These are phyloP conservation scores for Clavispora phyllophila DNA, from an alignment of 805 yeast genomes.

Conservation along the genomic window DNA sequence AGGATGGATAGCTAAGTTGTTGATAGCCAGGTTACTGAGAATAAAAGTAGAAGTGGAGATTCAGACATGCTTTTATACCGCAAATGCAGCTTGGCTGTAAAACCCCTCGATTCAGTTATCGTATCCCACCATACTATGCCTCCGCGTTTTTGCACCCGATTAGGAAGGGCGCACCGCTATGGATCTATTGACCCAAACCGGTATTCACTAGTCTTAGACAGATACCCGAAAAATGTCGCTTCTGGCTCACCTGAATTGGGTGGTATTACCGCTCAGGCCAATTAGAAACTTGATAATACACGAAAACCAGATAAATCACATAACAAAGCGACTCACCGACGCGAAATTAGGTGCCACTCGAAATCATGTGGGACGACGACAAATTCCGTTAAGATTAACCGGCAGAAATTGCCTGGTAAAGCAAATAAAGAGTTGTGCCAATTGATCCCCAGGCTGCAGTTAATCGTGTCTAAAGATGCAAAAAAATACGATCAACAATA, in stretches of 20 bases:
- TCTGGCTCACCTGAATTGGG: background rate
- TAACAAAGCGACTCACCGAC: no score
- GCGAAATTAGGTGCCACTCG: no score
- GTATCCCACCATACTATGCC: background rate
- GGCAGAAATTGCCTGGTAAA: no score
- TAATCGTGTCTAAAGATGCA: no score
- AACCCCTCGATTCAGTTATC: background rate
- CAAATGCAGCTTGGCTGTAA: background rate
- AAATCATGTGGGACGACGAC: no score
- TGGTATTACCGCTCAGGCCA: background rate
- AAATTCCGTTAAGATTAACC: no score
- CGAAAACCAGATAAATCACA: background rate
- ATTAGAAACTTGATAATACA: background rate
- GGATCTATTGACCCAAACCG: background rate
- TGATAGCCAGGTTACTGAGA: background rate
- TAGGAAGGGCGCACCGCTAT: background rate
- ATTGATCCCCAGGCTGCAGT: no score
- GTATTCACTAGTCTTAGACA: background rate
- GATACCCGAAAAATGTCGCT: background rate
- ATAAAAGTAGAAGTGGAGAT: background rate
- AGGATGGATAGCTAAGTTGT: background rate
- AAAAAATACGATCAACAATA: background rate
- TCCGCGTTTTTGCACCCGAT: background rate
- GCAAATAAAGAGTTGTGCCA: no score
- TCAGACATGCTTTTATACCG: background rate